A percentile compares a stretch with the other conserved stretches of the same genome.
These are phyloP conservation scores for Capsicum rhomboideum DNA, from an alignment of 257 asterid genomes.

Conservation along the genomic window DNA sequence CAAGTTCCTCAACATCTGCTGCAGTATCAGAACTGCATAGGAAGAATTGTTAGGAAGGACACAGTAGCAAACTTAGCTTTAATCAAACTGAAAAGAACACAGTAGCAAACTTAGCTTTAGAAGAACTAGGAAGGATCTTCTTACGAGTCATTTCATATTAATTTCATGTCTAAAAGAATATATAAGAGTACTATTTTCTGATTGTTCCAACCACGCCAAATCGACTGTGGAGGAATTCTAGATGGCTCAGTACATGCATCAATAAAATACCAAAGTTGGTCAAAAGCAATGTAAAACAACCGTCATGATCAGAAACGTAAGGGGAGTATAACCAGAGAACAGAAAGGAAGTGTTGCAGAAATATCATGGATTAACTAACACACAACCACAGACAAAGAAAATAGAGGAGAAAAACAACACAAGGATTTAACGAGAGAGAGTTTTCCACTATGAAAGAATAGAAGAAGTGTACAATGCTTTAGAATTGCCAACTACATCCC, in stretches of 20 bases:
- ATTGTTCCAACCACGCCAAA: no score
- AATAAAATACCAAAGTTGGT: background rate
- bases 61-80: no score
- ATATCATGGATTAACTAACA: no score
- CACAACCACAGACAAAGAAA: no score
- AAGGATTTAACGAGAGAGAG: no score
- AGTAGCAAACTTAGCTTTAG: background rate
- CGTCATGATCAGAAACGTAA: no score
- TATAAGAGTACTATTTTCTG: background rate
- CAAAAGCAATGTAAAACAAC: background rate
- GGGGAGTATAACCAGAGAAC: background rate
- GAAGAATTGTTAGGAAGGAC: background rate
- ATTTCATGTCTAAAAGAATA: background rate
- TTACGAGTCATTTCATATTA: background rate
- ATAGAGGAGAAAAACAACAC: no score
- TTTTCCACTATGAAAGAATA: no score
- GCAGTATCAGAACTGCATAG: slow-evolving; percentile 34
- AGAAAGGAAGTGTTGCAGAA: background rate
- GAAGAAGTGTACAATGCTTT: no score
- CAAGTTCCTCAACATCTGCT: slow-evolving; percentile 79
- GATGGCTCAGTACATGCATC: background rate
- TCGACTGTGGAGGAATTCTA: background rate
- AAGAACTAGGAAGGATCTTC: background rate
- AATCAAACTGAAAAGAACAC: background rate
- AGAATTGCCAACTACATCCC: no score